These are phyloP conservation scores for Silene coronaria DNA, from an alignment of 179 eudicot genomes.

Conservation along the genomic window DNA sequence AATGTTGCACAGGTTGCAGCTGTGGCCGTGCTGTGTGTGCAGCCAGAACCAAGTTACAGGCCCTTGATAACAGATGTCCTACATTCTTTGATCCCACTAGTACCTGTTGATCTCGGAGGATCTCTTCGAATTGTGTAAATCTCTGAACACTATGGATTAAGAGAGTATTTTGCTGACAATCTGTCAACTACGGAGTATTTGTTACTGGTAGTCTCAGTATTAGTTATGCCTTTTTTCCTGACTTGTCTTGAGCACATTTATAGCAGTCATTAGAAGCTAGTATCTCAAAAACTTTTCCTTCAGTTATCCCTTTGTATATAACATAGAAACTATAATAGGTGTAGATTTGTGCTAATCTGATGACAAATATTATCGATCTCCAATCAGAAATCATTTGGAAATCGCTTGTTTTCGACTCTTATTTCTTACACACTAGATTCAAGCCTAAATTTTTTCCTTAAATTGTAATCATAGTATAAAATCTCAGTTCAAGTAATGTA, in stretches of 20 bases:
- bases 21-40: constrained; percentile 65
- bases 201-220: background rate
- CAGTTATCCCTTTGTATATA: constrained; percentile 15
- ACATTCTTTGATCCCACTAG: constrained; percentile 72
- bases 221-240: background rate
- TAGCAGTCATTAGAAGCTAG: background rate
- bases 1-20: constrained; percentile 51
- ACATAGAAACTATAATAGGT: background rate
- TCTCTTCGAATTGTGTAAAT: constrained; percentile 32
- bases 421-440: background rate
- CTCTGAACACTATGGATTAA: background rate
- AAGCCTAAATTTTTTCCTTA: background rate
- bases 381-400: background rate
- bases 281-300: background rate
- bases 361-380: background rate
- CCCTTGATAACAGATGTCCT: constrained; percentile 66
- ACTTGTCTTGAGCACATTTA: background rate
- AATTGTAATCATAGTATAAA: too few species aligned
- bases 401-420: background rate
- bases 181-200: background rate
- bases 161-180: background rate
- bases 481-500: too few species aligned
- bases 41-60: constrained; percentile 70
- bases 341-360: background rate
- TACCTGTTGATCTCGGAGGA: constrained; percentile 61